Percentiles rank a stretch among this genome's conserved stretches.
These are phyloP conservation scores for Lactarius vividus DNA, from an alignment of 768 basidiomycete genomes.

Conservation along the genomic window DNA sequence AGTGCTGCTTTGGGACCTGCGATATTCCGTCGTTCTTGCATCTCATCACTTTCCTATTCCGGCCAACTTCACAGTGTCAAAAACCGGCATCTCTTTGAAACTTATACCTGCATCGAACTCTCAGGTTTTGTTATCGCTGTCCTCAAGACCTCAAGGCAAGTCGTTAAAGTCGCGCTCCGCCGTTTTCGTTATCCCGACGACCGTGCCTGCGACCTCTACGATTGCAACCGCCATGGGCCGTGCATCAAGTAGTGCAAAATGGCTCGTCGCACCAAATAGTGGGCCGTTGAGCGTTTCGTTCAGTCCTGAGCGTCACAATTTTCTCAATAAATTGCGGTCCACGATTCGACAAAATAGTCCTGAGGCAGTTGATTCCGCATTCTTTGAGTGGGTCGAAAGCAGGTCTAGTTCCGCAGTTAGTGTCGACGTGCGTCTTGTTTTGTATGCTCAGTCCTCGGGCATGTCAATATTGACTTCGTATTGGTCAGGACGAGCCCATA, in stretches of 20 bases:
- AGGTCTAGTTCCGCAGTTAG: neutral
- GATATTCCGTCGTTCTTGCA: conserved; percentile 62
- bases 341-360: conserved; percentile 45
- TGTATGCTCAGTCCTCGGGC: neutral
- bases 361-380: conserved; percentile 55
- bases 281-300: conserved; percentile 13
- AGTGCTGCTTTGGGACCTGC: conserved; percentile 66
- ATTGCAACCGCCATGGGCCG: conserved; percentile 64
- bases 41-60: conserved; percentile 52
- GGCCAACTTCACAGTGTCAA: conserved; percentile 37
- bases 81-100: conserved; percentile 34
- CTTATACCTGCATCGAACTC: conserved; percentile 39
- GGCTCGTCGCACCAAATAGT: conserved; percentile 39
- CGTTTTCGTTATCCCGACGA: conserved; percentile 58
- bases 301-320: conserved; percentile 33
- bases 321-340: conserved; percentile 40
- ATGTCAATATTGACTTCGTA: neutral
- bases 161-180: conserved; percentile 41
- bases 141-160: conserved; percentile 34
- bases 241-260: conserved; percentile 42
- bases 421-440: neutral
- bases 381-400: conserved; percentile 56
- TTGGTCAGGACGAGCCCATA: conserved; percentile 9
- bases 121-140: conserved; percentile 53
- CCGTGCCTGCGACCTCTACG: conserved; percentile 52